Evolutionary conservation across 23 red algal species (phyloP), one percentile per base, ranked within the genome.

Genomic region (Pyropia haitanensis): DNA sequence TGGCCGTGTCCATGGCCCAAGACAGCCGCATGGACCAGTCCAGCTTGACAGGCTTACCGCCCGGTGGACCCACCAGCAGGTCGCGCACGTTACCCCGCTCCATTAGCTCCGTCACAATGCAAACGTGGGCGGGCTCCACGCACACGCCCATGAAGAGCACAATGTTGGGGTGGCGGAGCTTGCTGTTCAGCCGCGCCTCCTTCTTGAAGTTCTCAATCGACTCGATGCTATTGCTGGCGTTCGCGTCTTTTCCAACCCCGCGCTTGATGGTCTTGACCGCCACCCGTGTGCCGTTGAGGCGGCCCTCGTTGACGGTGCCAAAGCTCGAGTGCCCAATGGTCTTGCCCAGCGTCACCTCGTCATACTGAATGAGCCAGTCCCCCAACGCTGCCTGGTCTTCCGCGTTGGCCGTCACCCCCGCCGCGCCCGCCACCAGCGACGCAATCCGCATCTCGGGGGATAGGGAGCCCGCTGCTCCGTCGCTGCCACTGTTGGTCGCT

Each of bases 101-200:
- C 89, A 95, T 82, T 1, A 90, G 60, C 39, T 95, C 89, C 5
- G 82, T 95, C 2, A 95, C 80, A 28, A 95, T 70, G 68, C 89
- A 78, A 20, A 76, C 54, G 53, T 64, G 56, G 51, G 64, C 56
- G 15, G 72, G 54, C 54, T 81, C 50, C 19, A 78, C 29, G 16
- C 73, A 79, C 10, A 95, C 70, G 52, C 89, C 89, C 63, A 80
- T 73, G 61, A 95, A 95, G 13, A 78, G 57, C 27, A 95, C 79
- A 55, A 95, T 87, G 26, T 95, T 95, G 14, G 89, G 89, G 58
- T 95, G 89, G 29, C 77, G 71, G 55, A 95, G 75, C 63, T 67
- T 67, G 58, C 73, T 72, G 26, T 80, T 77, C 3, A 95, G 80
- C n/a, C 77, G 70, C 26, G 77, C 77, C 53, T 95, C 89, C 58